Evolutionary conservation across 1,284 basidiomycete genomes (phyloP).

Genomic region (Kwoniella shivajii): DNA sequence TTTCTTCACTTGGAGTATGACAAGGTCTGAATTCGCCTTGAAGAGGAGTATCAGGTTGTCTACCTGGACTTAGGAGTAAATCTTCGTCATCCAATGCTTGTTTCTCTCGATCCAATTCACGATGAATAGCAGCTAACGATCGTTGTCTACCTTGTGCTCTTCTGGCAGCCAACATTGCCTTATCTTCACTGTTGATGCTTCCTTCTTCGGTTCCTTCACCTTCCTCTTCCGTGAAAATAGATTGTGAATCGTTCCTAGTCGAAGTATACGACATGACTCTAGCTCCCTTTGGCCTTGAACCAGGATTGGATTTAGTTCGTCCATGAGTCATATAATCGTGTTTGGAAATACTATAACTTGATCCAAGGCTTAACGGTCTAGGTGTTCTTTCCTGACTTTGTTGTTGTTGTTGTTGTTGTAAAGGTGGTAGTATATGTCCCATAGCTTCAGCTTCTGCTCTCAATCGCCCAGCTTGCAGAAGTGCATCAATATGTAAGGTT

Average conservation of each 20-base stretch:
- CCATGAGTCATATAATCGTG: not conserved
- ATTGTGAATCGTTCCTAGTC: slow-evolving; percentile 26
- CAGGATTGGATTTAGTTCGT: slow-evolving; percentile 12
- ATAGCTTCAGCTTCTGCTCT: slow-evolving; percentile 29
- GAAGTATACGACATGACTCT: slow-evolving; percentile 26
- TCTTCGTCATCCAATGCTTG: slow-evolving; percentile 11
- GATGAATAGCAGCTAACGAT: slow-evolving; percentile 41
- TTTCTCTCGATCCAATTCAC: slow-evolving; percentile 25
- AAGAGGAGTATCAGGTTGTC: slow-evolving; percentile 15
- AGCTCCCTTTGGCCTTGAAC: slow-evolving; percentile 21
- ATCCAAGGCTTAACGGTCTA: slow-evolving; percentile 9
- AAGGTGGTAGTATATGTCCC: slow-evolving; percentile 3
- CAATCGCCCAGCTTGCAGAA: slow-evolving; percentile 33
- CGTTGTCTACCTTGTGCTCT: slow-evolving; percentile 42
- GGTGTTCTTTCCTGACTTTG: not conserved
- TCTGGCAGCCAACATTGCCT: slow-evolving; percentile 32
- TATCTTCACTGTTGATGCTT: slow-evolving; percentile 12
- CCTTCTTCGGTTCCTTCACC: not conserved
- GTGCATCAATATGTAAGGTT: slow-evolving; percentile 44
- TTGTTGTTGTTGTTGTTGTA: not conserved
- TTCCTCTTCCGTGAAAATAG: slow-evolving; percentile 15
- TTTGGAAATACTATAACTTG: slow-evolving; percentile 9
- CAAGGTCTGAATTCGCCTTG: slow-evolving; percentile 20
- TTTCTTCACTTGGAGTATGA: slow-evolving; percentile 28
- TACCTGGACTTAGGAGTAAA: slow-evolving; percentile 5